A percentile compares a stretch with the other conserved stretches of the same genome.
phyloP scores from a whole-genome alignment of 2,329 filamentous ascomycete species.

The Arthrobotrys entomopaga region DNA sequence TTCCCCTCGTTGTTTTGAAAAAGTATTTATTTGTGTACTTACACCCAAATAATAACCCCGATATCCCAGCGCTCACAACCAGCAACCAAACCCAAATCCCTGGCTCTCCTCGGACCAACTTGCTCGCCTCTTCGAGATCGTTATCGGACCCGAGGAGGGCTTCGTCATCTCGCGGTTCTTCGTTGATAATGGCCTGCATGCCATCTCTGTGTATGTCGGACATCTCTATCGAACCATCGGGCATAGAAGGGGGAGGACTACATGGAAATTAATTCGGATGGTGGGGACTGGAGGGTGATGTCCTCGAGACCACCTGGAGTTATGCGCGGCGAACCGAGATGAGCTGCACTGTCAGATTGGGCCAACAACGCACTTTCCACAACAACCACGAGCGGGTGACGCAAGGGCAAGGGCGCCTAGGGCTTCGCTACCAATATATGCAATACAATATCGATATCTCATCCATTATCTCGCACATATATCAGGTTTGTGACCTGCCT shows the following conservation, averaged over 20 bases:
- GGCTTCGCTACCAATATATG: no score
- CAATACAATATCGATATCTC: no score
- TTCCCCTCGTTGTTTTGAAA: no score
- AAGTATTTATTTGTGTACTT: conserved; percentile 59
- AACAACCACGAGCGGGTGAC: conserved; percentile 23
- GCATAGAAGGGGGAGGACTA: conserved; percentile 5
- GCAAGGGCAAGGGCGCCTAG: no score
- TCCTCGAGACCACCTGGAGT: conserved; percentile 12
- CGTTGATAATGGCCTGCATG: conserved; percentile 8
- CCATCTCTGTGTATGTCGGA: conserved; percentile 36
- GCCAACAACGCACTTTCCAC: conserved; percentile 34
- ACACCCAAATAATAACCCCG: conserved; percentile 76
- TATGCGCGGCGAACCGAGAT: conserved; percentile 14
- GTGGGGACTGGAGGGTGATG: conserved; percentile 1
- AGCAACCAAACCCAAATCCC: conserved; percentile 67
- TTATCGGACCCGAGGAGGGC: conserved; percentile 52
- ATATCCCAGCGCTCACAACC: conserved; percentile 73
- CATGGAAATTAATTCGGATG: conserved; percentile 1
- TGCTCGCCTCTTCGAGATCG: conserved; percentile 44
- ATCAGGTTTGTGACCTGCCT: no score
- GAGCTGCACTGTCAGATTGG: conserved; percentile 13
- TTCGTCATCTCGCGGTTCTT: conserved; percentile 43
- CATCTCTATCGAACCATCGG: conserved; percentile 41
- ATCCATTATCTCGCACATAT: no score
- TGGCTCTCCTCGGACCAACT: conserved; percentile 41